A percentile compares a stretch with the other conserved stretches of the same genome.
Conservation (phyloP, 2,329 filamentous ascomycete species). For the Penicillium sp. region DNA sequence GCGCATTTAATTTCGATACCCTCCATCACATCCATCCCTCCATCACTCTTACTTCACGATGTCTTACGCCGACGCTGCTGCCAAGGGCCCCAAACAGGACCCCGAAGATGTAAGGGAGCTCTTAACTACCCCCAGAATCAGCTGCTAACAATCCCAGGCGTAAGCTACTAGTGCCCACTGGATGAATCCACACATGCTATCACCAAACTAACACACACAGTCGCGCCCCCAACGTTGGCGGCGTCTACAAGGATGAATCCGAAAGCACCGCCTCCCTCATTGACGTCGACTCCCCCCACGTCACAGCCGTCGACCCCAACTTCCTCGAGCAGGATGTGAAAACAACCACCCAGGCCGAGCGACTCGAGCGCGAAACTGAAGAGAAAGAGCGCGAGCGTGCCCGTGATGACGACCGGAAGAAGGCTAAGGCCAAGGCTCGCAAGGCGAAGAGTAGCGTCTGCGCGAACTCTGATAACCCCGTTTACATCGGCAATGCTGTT, state of each 20-base stretch:
- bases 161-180: constrained; percentile 29
- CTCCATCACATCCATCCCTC: too few species aligned
- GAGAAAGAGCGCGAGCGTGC: constrained; percentile 29
- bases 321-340: constrained; percentile 49
- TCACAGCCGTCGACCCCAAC: constrained; percentile 47
- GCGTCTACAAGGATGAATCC: constrained; percentile 44
- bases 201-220: constrained; percentile 31
- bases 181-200: background rate
- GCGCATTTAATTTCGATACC: background rate
- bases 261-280: constrained; percentile 50
- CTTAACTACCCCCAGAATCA: too few species aligned
- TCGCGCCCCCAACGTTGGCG: constrained; percentile 45
- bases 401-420: constrained; percentile 31
- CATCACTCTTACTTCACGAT: constrained; percentile 33
- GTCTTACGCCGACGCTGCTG: constrained; percentile 55
- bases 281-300: constrained; percentile 53
- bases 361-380: constrained; percentile 45
- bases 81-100: constrained; percentile 52
- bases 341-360: constrained; percentile 51
- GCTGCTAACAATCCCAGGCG: constrained; percentile 40
- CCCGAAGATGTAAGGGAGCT: constrained; percentile 49
- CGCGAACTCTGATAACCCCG: constrained; percentile 51
- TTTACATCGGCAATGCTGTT: constrained; percentile 52
- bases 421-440: constrained; percentile 33
- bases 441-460: constrained; percentile 41